phyloP scores from a whole-genome alignment of 2,329 filamentous ascomycete species.

The Penicillium sp. region DNA sequence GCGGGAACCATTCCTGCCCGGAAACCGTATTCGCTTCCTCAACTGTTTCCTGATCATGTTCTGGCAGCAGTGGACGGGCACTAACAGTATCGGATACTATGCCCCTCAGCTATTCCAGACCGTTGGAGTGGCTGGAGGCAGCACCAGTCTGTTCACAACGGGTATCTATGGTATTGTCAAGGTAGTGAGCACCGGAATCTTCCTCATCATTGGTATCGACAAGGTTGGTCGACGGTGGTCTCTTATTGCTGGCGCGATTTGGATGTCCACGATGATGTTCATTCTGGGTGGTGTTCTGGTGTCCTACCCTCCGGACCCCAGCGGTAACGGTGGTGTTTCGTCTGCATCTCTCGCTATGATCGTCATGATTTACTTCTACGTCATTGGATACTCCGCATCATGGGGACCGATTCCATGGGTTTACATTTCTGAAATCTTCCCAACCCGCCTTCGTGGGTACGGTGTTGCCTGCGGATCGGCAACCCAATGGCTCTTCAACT shows the following conservation, averaged over 20 bases:
- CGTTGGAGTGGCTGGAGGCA: constrained; percentile 72
- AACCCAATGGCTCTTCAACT: constrained; percentile 1
- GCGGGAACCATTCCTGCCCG: constrained; percentile 59
- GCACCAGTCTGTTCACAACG: constrained; percentile 77
- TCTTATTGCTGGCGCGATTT: constrained; percentile 72
- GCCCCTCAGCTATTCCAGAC: constrained; percentile 54
- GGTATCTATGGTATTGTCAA: constrained; percentile 61
- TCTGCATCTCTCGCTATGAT: background rate
- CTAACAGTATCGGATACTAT: constrained; percentile 76
- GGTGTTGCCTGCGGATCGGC: background rate
- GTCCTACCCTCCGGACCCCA: background rate
- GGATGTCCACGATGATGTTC: constrained; percentile 86
- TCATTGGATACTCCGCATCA: constrained; percentile 29
- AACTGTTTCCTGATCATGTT: constrained; percentile 75
- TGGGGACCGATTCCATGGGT: constrained; percentile 27
- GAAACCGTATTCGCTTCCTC: constrained; percentile 64
- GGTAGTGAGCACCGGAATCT: constrained; percentile 70
- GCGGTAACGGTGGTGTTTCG: background rate
- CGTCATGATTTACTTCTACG: constrained; percentile 48
- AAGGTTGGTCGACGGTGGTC: constrained; percentile 75
- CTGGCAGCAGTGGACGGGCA: constrained; percentile 72
- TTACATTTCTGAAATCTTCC: background rate
- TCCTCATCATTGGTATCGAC: constrained; percentile 90
- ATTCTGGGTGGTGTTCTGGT: constrained; percentile 68
- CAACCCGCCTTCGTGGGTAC: background rate